phyloP scores from a whole-genome alignment of 257 asterid genomes.

The Solanum chilense region DNA sequence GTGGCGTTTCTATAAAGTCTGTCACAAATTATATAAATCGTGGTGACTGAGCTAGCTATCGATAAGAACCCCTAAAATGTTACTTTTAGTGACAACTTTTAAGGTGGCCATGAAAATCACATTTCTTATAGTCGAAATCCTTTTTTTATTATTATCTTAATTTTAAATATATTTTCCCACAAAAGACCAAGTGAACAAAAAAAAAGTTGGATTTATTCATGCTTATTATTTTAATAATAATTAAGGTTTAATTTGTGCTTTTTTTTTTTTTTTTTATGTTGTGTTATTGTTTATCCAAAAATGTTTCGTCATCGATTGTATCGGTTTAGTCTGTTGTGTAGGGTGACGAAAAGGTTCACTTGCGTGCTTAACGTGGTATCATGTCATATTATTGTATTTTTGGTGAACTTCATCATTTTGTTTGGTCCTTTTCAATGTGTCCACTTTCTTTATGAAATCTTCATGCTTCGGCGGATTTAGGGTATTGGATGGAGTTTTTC shows the following conservation, averaged over 20 bases:
- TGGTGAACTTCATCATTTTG: neutral
- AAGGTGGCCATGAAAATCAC: neutral
- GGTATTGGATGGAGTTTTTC: neutral
- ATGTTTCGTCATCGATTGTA: neutral
- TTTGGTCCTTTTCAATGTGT: neutral
- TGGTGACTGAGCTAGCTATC: neutral
- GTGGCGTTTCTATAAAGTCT: neutral
- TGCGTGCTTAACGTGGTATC: slow-evolving; percentile 13
- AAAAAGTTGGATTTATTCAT: neutral
- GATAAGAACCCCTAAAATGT: neutral
- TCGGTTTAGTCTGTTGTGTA: slow-evolving; percentile 29
- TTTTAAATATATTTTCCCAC: neutral
- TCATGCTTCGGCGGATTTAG: neutral
- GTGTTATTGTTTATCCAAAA: neutral
- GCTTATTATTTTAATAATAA: neutral
- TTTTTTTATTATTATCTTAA: too few relatives aligned
- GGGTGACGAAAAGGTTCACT: slow-evolving; percentile 19
- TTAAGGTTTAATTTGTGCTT: neutral
- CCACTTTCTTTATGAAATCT: neutral
- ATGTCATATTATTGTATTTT: neutral
- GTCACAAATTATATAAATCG: too few relatives aligned
- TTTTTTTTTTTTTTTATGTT: neutral
- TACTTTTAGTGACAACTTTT: neutral
- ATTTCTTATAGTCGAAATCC: neutral
- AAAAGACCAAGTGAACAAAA: neutral